phyloP scores from a whole-genome alignment of 768 basidiomycete species.

The Pisolithus marmoratus region DNA sequence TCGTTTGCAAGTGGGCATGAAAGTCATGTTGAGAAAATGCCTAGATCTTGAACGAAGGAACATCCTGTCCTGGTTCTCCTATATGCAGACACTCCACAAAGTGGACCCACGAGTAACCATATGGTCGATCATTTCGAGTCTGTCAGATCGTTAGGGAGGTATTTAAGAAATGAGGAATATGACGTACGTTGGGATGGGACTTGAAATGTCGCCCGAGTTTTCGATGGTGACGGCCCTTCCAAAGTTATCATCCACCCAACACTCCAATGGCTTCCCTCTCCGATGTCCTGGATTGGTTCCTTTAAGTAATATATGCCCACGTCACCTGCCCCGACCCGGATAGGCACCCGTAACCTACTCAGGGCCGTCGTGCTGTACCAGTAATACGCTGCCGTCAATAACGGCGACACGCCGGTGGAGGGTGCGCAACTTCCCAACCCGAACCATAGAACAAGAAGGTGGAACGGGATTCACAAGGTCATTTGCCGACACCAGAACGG shows the following conservation, averaged over 20 bases:
- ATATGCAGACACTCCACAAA: constrained; percentile 86
- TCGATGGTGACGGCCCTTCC: constrained; percentile 68
- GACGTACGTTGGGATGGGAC: constrained; percentile 63
- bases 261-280: constrained; percentile 71
- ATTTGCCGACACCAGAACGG: constrained; percentile 97
- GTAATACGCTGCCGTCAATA: constrained; percentile 71
- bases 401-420: constrained; percentile 40
- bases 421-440: constrained; percentile 84
- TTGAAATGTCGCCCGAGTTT: constrained; percentile 65
- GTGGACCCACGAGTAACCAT: constrained; percentile 85
- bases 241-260: constrained; percentile 98
- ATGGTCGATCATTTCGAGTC: constrained; percentile 82
- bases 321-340: constrained; percentile 84
- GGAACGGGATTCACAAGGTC: constrained; percentile 97
- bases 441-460: constrained; percentile 91
- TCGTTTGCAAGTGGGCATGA: not conserved
- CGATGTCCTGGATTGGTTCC: constrained; percentile 55
- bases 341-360: constrained; percentile 75
- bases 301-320: constrained; percentile 86
- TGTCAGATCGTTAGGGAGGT: constrained; percentile 21
- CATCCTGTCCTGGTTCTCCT: constrained; percentile 80
- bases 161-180: constrained; percentile 5
- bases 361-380: constrained; percentile 89
- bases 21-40: constrained; percentile 72
- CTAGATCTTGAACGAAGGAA: constrained; percentile 87